Base-by-base conservation (phyloP, 2,329 filamentous ascomycete genomes). In the Torrubiellomyces zombiae region DNA sequence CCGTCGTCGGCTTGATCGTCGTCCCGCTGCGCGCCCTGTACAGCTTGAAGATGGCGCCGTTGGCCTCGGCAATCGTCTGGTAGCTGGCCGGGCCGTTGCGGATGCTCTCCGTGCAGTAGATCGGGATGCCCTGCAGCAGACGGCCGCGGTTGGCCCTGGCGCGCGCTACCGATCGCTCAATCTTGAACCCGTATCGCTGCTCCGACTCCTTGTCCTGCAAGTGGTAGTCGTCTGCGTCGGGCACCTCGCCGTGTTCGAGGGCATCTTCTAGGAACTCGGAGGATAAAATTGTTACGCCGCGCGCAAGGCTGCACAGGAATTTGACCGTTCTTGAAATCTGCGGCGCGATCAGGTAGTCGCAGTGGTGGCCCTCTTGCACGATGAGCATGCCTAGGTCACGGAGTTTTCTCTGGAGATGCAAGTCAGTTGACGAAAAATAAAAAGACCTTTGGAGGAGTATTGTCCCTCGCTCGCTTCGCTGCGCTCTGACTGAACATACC, bases 251-350 rank as follows among this genome's bases (percentile, higher is more conserved):
- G 16, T 69, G 59, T 22, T 78, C 69, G 8, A 95, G 59, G 23
- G 77, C 81, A 14, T 67, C 60, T 28, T 86, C 78, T 29, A 98
- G 68, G 47, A 82, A 98, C 7, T 67, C 63, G 1, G 75, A 77
- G 22, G 72, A 73, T 27, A 95, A 65, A 21, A 95, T 67, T 2
- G 67, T 63, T 1, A 83, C 81, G 1, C 79, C 83, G 30, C 71
- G 73, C 11, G 89, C 83, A 15, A 98, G 56, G 9, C 83, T 82
- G 32, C 75, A 77, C 24, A 95, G 73, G 44, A 98, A 98, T 44
- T 98, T 98, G 45, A 81, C 73, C 0, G 89, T 98, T 18, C 89
- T 76, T 17, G 94, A 69, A 32, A 95, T 71, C 20, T 72, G 67
- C 1, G 86, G 89, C 4, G 86, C 86, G 17, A 82, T 83, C 8